Percentiles rank a stretch among this genome's conserved stretches.
These are phyloP conservation scores for Cercospora beticola DNA, from an alignment of 2,329 filamentous ascomycete species.

Conservation along the genomic window DNA sequence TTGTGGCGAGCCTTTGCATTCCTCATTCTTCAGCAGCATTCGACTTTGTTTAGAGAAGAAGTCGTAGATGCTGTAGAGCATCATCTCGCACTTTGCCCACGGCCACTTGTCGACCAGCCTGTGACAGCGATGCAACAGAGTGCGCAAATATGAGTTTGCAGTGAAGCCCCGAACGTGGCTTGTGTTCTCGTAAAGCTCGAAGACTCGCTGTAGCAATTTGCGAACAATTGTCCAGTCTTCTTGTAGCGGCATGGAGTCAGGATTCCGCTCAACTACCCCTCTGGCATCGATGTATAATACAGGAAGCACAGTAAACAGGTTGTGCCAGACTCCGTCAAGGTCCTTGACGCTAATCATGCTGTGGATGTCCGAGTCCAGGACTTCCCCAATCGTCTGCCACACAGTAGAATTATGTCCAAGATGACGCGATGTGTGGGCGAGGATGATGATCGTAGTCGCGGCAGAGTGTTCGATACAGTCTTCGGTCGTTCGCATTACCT, in stretches of 20 bases:
- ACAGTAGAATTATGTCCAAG: constrained; percentile 40
- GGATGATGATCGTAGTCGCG: constrained; percentile 50
- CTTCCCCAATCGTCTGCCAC: constrained; percentile 45
- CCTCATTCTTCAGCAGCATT: constrained; percentile 54
- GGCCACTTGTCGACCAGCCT: constrained; percentile 56
- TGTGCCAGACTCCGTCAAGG: constrained; percentile 44
- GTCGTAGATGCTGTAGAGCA: constrained; percentile 57
- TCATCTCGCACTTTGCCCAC: constrained; percentile 56
- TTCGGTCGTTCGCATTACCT: constrained; percentile 25
- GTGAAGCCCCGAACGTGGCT: constrained; percentile 43
- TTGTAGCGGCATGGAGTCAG: constrained; percentile 40
- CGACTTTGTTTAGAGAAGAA: constrained; percentile 58
- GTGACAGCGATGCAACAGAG: constrained; percentile 54
- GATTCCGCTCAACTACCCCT: constrained; percentile 36
- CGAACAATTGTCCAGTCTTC: constrained; percentile 55
- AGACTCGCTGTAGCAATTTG: constrained; percentile 47
- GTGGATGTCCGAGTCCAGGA: constrained; percentile 31
- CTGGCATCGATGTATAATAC: constrained; percentile 52
- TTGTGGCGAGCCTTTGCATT: constrained; percentile 51
- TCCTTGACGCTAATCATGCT: constrained; percentile 29
- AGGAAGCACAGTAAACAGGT: constrained; percentile 55
- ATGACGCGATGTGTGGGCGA: constrained; percentile 44
- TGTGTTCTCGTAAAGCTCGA: constrained; percentile 50
- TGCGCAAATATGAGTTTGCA: constrained; percentile 57
- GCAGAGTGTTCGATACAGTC: not conserved